Conservation (phyloP, 2,329 filamentous ascomycete species). For the Fusarium penzigii region DNA sequence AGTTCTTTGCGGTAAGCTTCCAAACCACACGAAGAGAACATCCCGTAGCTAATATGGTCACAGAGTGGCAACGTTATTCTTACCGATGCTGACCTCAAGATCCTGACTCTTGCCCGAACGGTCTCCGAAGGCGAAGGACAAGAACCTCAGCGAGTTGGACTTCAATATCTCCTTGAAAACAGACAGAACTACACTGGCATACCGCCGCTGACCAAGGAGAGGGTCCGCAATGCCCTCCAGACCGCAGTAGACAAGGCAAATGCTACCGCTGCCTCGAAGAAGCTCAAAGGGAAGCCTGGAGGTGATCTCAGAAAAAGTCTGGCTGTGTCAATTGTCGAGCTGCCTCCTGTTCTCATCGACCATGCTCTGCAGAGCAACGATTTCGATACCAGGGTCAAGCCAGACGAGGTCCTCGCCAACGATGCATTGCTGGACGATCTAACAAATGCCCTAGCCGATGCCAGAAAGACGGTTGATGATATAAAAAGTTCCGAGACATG, state of each 20-base stretch:
- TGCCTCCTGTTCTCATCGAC: constrained; percentile 84
- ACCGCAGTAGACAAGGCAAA: constrained; percentile 63
- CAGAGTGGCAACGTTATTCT: constrained; percentile 87
- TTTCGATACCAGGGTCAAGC: constrained; percentile 69
- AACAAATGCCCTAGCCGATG: constrained; percentile 67
- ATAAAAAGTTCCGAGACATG: constrained; percentile 66
- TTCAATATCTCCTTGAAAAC: constrained; percentile 77
- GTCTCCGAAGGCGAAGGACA: constrained; percentile 82
- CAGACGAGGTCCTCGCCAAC: constrained; percentile 69
- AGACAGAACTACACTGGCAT: constrained; percentile 81
- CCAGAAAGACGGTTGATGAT: constrained; percentile 66
- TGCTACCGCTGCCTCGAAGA: constrained; percentile 54
- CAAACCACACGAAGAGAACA: neutral
- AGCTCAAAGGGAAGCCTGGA: constrained; percentile 70
- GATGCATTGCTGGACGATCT: constrained; percentile 66
- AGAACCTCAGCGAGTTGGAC: constrained; percentile 75
- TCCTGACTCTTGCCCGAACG: constrained; percentile 76
- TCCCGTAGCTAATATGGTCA: constrained; percentile 7
- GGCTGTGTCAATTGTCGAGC: constrained; percentile 81
- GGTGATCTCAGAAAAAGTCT: constrained; percentile 79
- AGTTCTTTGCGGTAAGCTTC: constrained; percentile 76
- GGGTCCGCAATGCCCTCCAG: constrained; percentile 69
- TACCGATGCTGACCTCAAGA: constrained; percentile 80
- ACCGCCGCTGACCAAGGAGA: constrained; percentile 72
- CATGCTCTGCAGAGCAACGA: constrained; percentile 72